These are phyloP conservation scores for Phytopythium chamaehyphon DNA, from an alignment of 352 stramenopile genomes.

Conservation along the genomic window DNA sequence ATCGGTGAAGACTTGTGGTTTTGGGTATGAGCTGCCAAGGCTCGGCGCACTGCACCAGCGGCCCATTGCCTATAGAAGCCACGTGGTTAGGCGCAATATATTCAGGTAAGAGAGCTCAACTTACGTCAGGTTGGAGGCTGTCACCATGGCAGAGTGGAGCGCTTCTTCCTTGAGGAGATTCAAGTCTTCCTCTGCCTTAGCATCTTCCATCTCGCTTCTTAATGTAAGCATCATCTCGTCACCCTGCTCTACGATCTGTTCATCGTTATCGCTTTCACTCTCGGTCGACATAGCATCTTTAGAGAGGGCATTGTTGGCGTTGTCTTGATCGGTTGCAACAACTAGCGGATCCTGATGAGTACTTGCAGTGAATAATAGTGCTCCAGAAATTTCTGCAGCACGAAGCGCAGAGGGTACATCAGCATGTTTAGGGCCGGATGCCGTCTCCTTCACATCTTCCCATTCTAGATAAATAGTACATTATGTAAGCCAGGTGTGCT, in stretches of 20 bases:
- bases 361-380: too few species aligned
- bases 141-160: slow-evolving; percentile 70
- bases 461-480: slow-evolving; percentile 15
- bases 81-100: not conserved
- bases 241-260: slow-evolving; percentile 23
- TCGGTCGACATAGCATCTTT: too few species aligned
- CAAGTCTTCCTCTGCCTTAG: slow-evolving; percentile 62
- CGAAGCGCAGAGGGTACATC: not conserved
- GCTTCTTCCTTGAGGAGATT: slow-evolving; percentile 59
- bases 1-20: slow-evolving; percentile 22
- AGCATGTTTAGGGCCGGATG: not conserved
- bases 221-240: slow-evolving; percentile 53
- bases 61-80: slow-evolving; percentile 63
- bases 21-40: slow-evolving; percentile 57
- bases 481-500: not conserved
- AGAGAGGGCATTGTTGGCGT: not conserved
- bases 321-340: not conserved
- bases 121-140: slow-evolving; percentile 81
- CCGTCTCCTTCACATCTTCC: slow-evolving; percentile 12
- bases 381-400: not conserved
- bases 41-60: slow-evolving; percentile 67
- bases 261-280: slow-evolving; percentile 7
- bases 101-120: slow-evolving; percentile 2
- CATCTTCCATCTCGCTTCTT: slow-evolving; percentile 69
- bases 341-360: too few species aligned